phyloP scores from a whole-genome alignment of 2,329 filamentous ascomycete genomes.

The Fusarium pseudonygamai region DNA sequence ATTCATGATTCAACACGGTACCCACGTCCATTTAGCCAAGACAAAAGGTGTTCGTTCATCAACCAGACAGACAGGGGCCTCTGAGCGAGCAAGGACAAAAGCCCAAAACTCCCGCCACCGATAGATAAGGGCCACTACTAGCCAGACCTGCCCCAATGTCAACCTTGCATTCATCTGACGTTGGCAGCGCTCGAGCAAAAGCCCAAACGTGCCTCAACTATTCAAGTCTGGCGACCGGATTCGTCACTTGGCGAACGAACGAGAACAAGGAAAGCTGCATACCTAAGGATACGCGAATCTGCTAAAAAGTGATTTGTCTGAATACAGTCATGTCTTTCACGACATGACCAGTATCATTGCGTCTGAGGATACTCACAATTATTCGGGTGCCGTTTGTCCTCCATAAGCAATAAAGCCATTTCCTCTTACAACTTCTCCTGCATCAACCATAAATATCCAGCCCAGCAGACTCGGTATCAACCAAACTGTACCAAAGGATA shows the following conservation, averaged over 20 bases:
- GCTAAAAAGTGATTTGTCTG: neutral
- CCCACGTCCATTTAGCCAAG: neutral
- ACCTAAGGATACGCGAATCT: constrained; percentile 3
- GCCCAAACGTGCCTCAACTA: neutral
- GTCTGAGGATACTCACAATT: neutral
- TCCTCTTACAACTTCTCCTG: constrained; percentile 11
- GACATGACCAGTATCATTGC: neutral
- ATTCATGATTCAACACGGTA: constrained; percentile 13
- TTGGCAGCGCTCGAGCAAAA: constrained; percentile 1
- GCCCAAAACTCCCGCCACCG: neutral
- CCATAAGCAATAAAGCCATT: constrained; percentile 12
- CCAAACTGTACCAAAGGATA: neutral
- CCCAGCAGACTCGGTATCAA: neutral
- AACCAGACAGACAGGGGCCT: neutral
- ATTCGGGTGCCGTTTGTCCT: neutral
- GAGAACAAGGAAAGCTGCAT: constrained; percentile 28
- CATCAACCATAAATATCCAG: neutral
- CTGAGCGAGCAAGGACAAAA: neutral
- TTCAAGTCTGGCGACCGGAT: neutral
- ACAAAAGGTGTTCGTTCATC: neutral
- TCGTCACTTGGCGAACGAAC: constrained; percentile 9
- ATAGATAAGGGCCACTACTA: neutral
- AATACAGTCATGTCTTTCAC: constrained; percentile 11
- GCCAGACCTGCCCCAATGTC: constrained; percentile 10
- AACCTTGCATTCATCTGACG: constrained; percentile 35